phyloP scores from a whole-genome alignment of 331 rosid genomes.

The Acacia pycnantha region DNA sequence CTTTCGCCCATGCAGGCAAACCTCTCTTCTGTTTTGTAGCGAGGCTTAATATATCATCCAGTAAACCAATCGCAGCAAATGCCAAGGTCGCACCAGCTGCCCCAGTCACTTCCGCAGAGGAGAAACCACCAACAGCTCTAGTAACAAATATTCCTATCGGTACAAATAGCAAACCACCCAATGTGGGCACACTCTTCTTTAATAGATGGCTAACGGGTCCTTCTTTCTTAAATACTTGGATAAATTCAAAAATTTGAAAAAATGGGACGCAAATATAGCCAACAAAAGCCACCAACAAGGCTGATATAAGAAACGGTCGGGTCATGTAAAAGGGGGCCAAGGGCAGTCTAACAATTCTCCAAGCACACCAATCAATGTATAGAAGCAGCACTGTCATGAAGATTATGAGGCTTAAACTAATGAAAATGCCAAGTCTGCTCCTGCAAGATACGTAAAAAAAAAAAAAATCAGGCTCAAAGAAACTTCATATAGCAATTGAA shows the following conservation, averaged over 20 bases:
- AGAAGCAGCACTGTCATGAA: constrained; percentile 58
- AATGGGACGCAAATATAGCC: constrained; percentile 89
- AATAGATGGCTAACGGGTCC: constrained; percentile 51
- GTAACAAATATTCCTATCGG: constrained; percentile 82
- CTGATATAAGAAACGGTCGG: constrained; percentile 79
- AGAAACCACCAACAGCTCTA: constrained; percentile 47
- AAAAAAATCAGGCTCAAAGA: constrained; percentile 24
- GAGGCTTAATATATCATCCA: constrained; percentile 64
- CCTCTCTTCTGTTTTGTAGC: constrained; percentile 59
- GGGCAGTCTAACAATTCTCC: constrained; percentile 89
- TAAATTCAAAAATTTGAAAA: constrained; percentile 54
- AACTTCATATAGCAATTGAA: not conserved
- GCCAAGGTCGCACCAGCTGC: constrained; percentile 73
- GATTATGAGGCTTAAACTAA: constrained; percentile 57
- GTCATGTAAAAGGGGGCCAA: constrained; percentile 75
- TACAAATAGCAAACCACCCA: constrained; percentile 91
- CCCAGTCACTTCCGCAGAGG: constrained; percentile 73
- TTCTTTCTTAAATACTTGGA: constrained; percentile 58
- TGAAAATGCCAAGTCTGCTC: constrained; percentile 59
- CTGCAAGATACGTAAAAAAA: constrained; percentile 48
- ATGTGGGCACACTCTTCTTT: constrained; percentile 67
- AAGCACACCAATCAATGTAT: constrained; percentile 90
- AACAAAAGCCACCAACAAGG: constrained; percentile 63
- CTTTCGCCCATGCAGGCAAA: constrained; percentile 54
- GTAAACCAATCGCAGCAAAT: constrained; percentile 84